Percentiles rank a stretch among this genome's conserved stretches.
Evolutionary conservation across 2,329 filamentous ascomycete species (phyloP).

Genomic region (Colletotrichum liriopes): DNA sequence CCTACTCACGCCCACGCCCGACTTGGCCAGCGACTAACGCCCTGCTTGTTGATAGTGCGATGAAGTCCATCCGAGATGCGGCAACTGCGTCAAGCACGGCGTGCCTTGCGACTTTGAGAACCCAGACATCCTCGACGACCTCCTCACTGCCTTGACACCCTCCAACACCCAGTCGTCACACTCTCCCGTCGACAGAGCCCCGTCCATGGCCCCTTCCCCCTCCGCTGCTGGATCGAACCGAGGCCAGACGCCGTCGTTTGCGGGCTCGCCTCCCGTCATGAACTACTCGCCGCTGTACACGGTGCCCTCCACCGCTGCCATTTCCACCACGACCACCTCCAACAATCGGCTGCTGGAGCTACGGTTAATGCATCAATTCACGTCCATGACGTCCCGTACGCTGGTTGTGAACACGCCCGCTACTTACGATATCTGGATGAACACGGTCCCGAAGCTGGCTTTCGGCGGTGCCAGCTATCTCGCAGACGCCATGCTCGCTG

Average conservation of each 20-base stretch:
- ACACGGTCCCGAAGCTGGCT: conserved; percentile 73
- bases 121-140: conserved; percentile 62
- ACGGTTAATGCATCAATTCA: conserved; percentile 76
- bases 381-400: conserved; percentile 72
- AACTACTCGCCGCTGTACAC: conserved; percentile 54
- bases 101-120: conserved; percentile 77
- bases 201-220: conserved; percentile 48
- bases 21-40: neutral
- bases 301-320: conserved; percentile 51
- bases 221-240: conserved; percentile 28
- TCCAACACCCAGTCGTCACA: conserved; percentile 46
- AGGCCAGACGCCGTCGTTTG: conserved; percentile 44
- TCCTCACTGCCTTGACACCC: conserved; percentile 52
- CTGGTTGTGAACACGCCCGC: conserved; percentile 68
- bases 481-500: conserved; percentile 75
- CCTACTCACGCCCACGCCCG: neutral
- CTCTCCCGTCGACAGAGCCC: conserved; percentile 44
- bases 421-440: conserved; percentile 72
- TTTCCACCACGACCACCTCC: conserved; percentile 51
- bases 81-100: conserved; percentile 78
- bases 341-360: conserved; percentile 71
- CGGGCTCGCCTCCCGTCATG: conserved; percentile 40
- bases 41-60: conserved; percentile 66
- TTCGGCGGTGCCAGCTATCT: conserved; percentile 72
- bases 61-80: conserved; percentile 75